Conservation (phyloP, 768 basidiomycete genomes). For the Terana coerulea region DNA sequence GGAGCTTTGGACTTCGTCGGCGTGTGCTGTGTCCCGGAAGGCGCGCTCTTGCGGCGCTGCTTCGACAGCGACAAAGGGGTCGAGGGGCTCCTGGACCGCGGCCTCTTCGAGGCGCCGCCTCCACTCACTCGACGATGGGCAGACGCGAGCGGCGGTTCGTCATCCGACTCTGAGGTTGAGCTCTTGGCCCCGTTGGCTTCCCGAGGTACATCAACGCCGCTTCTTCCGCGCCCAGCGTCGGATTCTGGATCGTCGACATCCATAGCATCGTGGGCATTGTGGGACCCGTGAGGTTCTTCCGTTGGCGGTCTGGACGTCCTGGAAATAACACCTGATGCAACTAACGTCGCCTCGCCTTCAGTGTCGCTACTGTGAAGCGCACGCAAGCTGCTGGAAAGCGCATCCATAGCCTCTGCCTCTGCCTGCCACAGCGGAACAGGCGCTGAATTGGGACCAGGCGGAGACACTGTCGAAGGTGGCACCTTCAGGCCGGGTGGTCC, state of each 20-base stretch:
- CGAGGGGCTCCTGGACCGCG: background rate
- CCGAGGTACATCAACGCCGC: background rate
- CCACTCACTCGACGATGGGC: background rate
- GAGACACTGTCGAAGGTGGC: background rate
- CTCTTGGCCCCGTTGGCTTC: background rate
- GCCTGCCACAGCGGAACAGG: too few species aligned
- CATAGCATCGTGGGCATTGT: background rate
- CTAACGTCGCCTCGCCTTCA: background rate
- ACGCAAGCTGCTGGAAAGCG: too few species aligned
- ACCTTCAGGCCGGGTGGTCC: too few species aligned
- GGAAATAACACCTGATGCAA: background rate
- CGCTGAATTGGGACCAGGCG: too few species aligned
- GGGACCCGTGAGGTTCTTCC: too few species aligned
- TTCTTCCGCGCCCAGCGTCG: background rate
- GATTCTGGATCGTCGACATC: background rate
- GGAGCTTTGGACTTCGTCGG: background rate
- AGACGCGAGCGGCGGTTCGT: background rate
- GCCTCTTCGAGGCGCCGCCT: background rate
- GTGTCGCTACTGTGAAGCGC: too few species aligned
- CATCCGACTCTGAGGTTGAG: background rate
- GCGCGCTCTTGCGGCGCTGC: constrained; percentile 1
- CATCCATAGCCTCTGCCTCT: too few species aligned
- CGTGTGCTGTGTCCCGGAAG: background rate
- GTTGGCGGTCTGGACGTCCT: background rate
- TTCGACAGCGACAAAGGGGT: background rate